phyloP scores from a whole-genome alignment of 1,284 basidiomycete species.

The Austroboletus novae-zelandiae region DNA sequence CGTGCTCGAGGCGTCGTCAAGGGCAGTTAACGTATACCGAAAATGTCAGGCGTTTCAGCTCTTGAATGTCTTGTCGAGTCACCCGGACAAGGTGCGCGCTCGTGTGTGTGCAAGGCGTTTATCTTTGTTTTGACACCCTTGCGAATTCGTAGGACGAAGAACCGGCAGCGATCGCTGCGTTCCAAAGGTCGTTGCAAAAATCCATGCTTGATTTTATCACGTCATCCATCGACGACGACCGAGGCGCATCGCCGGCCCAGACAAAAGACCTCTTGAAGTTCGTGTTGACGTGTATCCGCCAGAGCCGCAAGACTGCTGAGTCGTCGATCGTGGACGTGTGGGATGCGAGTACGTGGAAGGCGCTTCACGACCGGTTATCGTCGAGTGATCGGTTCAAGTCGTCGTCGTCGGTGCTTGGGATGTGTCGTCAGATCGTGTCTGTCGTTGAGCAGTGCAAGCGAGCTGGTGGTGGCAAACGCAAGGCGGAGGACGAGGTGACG shows the following conservation, averaged over 20 bases:
- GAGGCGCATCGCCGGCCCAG: slow-evolving; percentile 60
- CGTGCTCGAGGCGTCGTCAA: slow-evolving; percentile 52
- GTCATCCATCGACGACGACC: slow-evolving; percentile 49
- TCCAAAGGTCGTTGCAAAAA: slow-evolving; percentile 42
- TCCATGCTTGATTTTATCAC: slow-evolving; percentile 52
- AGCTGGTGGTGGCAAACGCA: slow-evolving; percentile 39
- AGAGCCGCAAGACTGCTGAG: slow-evolving; percentile 49
- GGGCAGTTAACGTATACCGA: slow-evolving; percentile 74
- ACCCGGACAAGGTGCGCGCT: slow-evolving; percentile 36
- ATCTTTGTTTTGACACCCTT: not conserved
- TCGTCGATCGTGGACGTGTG: slow-evolving; percentile 35
- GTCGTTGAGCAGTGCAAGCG: slow-evolving; percentile 17
- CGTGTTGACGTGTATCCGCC: slow-evolving; percentile 62
- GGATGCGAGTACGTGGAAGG: slow-evolving; percentile 44
- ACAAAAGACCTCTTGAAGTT: slow-evolving; percentile 82
- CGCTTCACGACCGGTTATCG: slow-evolving; percentile 37
- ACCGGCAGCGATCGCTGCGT: slow-evolving; percentile 47
- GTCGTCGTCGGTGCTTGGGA: slow-evolving; percentile 42
- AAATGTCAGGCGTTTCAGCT: slow-evolving; percentile 75
- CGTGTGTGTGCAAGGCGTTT: too few relatives aligned
- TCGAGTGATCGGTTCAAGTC: slow-evolving; percentile 44
- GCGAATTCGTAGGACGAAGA: slow-evolving; percentile 21
- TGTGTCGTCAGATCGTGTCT: slow-evolving; percentile 48
- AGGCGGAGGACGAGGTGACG: slow-evolving; percentile 35
- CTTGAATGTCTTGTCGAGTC: slow-evolving; percentile 63